Base-by-base conservation (phyloP, 805 yeast genomes). In the Suhomyces kilbournensis region DNA sequence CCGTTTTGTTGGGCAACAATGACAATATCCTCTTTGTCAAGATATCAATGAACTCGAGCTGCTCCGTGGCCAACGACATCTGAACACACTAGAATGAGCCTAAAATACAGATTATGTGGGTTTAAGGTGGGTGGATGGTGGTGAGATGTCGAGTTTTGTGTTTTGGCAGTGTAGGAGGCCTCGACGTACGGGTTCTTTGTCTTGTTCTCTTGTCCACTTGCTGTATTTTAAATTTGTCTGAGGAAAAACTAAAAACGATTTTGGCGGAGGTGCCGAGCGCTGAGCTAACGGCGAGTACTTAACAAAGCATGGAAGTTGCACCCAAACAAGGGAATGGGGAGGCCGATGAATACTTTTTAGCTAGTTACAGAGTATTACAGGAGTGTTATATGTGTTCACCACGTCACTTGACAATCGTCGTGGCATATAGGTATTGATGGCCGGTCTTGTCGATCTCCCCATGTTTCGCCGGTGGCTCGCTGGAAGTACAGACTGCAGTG, bases 1-100 rank as follows among this genome's bases (percentile, higher is more conserved):
- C 77, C 1, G 77, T 69, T 26, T 72, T 59, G 56, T 61, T 66
- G 15, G 79, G 78, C 22, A 75, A 60, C 23, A 73, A 60, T 23
- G 68, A 62, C 47, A 66, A 71, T 40, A 75, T 60, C 44, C 78
- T 53, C 49, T 60, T 60, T 19, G 63, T 49, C 23, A 70, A 49
- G 7, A 67, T 57, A 17, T 60, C 60, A 6, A 70, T 59, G 47
- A 61, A 69, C 46, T 55, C 62, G 45, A 51, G 49, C 32, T 50
- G 52, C 19, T 43, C 47, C 8, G 49, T 39, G 38, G 50, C 38
- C 50, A 46, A 23, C 26, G 45, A 22, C 30, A 42, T 42, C 22
- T 42, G 19, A 20, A 38, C 42, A 19, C 42, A 38, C 42, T 17
- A 1, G 22, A 19, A 17, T 10, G 23, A 5, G 47, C 38, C n/a